Base-by-base conservation (phyloP, 192 early-diverging fungal species). In the Haplosporangium gracile region DNA sequence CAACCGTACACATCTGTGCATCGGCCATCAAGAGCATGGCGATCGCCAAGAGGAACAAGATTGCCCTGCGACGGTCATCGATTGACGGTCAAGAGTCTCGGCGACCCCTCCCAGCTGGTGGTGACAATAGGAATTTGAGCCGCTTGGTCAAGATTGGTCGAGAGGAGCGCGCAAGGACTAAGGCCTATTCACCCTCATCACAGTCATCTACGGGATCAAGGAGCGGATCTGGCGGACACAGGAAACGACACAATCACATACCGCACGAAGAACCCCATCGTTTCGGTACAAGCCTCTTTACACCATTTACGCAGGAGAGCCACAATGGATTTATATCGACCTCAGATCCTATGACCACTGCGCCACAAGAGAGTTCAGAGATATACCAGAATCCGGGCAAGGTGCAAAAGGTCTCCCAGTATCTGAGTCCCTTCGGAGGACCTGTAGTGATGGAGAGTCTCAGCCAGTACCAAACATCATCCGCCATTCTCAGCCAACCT, bases 1-100 rank as follows among this genome's bases (percentile, higher is more conserved):
- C 83, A 0, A 77, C 83, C 22, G 78, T 80, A 3, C 83, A 85
- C 40, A 71, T 85, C 10, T 85, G 83, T 45, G 83, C 78, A 3
- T 29, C 60, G 5, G 83, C 83, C 4, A 85, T 85, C 74, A 85
- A 85, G 83, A 85, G 49, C 65, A 72, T 85, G 60, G 83, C 83
- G 8, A 76, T 85, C 40, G 83, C 83, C 5, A 85, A 80, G 29
- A 51, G 83, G 24, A 60, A 68, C n/a, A 80, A 76, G 47, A 80
- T 85, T 34, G 45, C 68, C 16, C 63, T 72, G 15, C 74, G 77
- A 16, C 70, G 69, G 42, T 13, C 32, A 11, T 24, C 32, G 16
- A 32, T 18, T 22, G 77, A 70, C 0, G 69, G 53, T 1, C 73
- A 60, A 5, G 68, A 40, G 20, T 10, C 20, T n/a, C 65, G 53